These are phyloP conservation scores for Colletotrichum theobromicola DNA, from an alignment of 2,329 filamentous ascomycete species.

Conservation along the genomic window DNA sequence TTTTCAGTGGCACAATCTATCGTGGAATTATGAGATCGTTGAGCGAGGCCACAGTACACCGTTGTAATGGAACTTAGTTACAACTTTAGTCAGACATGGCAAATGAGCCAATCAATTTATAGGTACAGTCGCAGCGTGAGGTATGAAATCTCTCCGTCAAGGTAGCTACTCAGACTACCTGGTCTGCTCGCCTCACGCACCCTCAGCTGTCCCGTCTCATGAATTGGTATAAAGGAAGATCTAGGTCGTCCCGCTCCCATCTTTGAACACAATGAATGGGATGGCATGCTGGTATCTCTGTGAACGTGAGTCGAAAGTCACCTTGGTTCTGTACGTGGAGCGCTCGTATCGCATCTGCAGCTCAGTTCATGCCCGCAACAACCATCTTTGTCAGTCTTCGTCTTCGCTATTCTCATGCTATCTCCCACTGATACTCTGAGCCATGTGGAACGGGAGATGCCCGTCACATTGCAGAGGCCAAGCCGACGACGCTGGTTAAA, in stretches of 20 bases:
- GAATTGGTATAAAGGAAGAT: background rate
- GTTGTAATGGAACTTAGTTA: too few species aligned
- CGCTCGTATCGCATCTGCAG: background rate
- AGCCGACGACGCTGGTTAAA: rapidly evolving
- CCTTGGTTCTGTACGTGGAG: background rate
- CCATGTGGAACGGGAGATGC: background rate
- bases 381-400: background rate
- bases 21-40: too few species aligned
- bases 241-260: rapidly evolving
- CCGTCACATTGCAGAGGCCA: rapidly evolving
- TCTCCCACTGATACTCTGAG: rapidly evolving
- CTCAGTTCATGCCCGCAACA: background rate
- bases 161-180: background rate
- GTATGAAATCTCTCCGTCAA: background rate
- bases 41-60: too few species aligned
- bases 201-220: rapidly evolving
- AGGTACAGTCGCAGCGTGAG: background rate
- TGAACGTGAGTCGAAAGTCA: background rate
- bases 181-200: background rate
- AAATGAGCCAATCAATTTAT: background rate
- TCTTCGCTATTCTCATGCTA: background rate
- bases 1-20: rapidly evolving
- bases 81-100: background rate
- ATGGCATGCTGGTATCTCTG: too few species aligned
- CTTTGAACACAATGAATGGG: background rate